These are phyloP conservation scores for Meyerozyma sp. DNA, from an alignment of 1,139 yeast species.

Conservation along the genomic window DNA sequence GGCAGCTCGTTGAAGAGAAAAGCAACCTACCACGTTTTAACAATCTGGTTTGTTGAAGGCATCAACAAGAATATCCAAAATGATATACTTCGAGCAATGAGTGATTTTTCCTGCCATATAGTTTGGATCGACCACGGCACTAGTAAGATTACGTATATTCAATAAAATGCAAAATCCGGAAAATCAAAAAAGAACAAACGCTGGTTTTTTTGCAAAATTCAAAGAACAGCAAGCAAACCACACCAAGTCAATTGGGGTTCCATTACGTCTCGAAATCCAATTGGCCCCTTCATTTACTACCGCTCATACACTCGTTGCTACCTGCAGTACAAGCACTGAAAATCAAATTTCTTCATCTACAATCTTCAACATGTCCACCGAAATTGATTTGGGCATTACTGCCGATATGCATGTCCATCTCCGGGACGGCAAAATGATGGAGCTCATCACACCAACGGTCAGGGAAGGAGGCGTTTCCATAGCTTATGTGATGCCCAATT, in stretches of 20 bases:
- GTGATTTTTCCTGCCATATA: background rate
- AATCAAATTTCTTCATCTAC: background rate
- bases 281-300: too few species aligned
- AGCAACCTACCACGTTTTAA: background rate
- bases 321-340: too few species aligned
- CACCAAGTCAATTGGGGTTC: too few species aligned
- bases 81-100: background rate
- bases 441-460: slow-evolving; percentile 84
- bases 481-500: slow-evolving; percentile 94
- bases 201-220: too few species aligned
- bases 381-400: slow-evolving; percentile 68
- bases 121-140: background rate
- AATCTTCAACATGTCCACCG: slow-evolving; percentile 10
- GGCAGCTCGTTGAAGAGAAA: background rate
- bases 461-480: slow-evolving; percentile 86
- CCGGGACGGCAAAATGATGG: slow-evolving; percentile 91
- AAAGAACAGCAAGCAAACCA: too few species aligned
- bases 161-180: background rate
- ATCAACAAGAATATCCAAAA: background rate
- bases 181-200: too few species aligned
- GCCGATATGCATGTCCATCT: slow-evolving; percentile 97
- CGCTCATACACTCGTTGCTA: too few species aligned
- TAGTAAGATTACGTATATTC: background rate
- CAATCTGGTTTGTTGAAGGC: background rate
- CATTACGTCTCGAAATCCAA: too few species aligned